Evolutionary conservation across 306 rosid genomes (phyloP), one percentile per base, ranked within the genome.

Genomic region (Lathyrus tuberosus): DNA sequence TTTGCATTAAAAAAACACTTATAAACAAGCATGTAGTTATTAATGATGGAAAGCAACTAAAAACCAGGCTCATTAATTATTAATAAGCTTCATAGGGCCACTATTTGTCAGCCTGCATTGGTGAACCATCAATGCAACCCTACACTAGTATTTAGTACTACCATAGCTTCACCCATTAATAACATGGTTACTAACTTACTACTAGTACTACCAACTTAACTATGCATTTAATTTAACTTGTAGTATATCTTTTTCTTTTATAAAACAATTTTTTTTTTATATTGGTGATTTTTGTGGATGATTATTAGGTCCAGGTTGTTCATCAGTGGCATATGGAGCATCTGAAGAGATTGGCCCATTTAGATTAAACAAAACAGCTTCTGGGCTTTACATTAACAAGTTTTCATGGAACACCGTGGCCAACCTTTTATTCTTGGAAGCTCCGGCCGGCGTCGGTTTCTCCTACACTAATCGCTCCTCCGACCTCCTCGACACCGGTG

Each of bases 301-400:
- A 65, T 43, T 56, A 92, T 41, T 52, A 92, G 98, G 98, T 49
- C 98, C 98, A 3, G 98, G 98, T 62, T 94, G 98, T 82, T 94
- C 98, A 12, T 94, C 98, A 10, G 96, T 94, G 80, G 98, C 98
- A 22, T 94, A 94, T 64, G 98, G 98, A 57, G 98, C 98, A 28
- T 94, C 98, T 0, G 98, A 94, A 60, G 98, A 90, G 68, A 87
- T 94, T 13, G 98, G 98, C 0, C 98, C 98, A 14, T 94, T 94
- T 31, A 88, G 97, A 67, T 75, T 94, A 57, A 90, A 94, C 59
- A 94, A 65, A 78, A 86, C 78, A 2, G 83, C 95, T 58, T 82
- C 92, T 3, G 98, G 98, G 9, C 80, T 94, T 0, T 70, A 80
- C 85, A 69, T 70, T 48, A 94, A 94, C 89, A 87, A 88, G 71